Percentiles rank a stretch among this genome's conserved stretches.
These are phyloP conservation scores for Hymenoscyphus scutula DNA, from an alignment of 2,329 filamentous ascomycete genomes.

Conservation along the genomic window DNA sequence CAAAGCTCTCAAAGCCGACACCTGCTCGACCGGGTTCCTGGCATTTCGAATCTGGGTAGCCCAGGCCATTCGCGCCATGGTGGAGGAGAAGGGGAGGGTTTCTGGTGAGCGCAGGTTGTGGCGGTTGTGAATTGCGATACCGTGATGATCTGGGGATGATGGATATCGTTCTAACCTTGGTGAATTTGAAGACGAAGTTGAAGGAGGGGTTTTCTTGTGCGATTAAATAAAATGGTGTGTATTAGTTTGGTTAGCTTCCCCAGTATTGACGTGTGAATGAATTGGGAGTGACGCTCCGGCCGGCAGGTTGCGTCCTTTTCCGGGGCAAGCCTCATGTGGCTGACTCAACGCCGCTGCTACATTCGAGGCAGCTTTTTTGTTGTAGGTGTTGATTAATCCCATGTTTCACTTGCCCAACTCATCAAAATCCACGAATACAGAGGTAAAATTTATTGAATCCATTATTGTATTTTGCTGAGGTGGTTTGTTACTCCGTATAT, in stretches of 20 bases:
- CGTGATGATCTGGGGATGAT: not conserved
- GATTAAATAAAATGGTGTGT: not conserved
- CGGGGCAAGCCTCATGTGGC: too few species aligned
- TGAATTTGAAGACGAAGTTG: not conserved
- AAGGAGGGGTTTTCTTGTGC: not conserved
- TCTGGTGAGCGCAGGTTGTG: not conserved
- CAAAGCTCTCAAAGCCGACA: conserved; percentile 64
- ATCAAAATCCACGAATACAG: too few species aligned
- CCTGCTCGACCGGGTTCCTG: conserved; percentile 50
- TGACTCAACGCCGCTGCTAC: too few species aligned
- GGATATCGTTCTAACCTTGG: not conserved
- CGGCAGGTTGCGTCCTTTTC: too few species aligned
- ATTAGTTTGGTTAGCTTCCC: not conserved
- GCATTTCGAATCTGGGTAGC: conserved; percentile 57
- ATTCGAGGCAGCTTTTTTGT: too few species aligned
- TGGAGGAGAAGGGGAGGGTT: conserved; percentile 1
- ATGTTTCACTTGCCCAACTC: too few species aligned
- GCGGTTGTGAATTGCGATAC: not conserved
- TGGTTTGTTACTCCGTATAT: not conserved
- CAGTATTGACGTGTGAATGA: not conserved
- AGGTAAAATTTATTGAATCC: not conserved
- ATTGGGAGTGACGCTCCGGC: too few species aligned
- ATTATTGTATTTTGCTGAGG: not conserved
- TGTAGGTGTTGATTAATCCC: too few species aligned
- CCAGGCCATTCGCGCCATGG: conserved; percentile 45